These are phyloP conservation scores for Trapa incisa DNA, from an alignment of 345 rosid species.

Conservation along the genomic window DNA sequence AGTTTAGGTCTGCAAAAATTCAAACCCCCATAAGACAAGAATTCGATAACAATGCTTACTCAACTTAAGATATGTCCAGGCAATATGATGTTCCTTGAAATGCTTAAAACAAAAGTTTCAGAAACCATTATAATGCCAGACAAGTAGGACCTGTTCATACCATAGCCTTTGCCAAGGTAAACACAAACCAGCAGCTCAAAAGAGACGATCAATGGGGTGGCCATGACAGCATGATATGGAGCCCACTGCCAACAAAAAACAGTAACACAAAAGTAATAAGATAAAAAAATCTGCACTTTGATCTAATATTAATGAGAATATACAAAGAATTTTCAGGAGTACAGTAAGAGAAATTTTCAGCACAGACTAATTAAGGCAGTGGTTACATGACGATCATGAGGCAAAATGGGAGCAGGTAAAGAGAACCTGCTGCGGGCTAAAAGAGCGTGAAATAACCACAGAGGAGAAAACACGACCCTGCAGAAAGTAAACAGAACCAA, in stretches of 20 bases:
- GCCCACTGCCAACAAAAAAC: conserved; percentile 62
- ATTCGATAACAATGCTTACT: background rate
- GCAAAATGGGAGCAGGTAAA: conserved; percentile 79
- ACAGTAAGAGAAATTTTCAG: background rate
- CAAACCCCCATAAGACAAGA: background rate
- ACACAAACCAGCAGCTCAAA: conserved; percentile 75
- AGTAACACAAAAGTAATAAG: conserved; percentile 1
- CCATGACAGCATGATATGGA: conserved; percentile 64
- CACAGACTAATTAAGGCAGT: background rate
- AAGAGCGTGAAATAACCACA: conserved; percentile 76
- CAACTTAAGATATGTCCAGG: background rate
- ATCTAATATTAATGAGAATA: background rate
- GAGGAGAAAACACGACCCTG: conserved; percentile 67
- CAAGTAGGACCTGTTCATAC: conserved; percentile 19
- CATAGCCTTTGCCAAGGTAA: conserved; percentile 51
- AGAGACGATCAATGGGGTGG: conserved; percentile 71
- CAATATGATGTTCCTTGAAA: background rate
- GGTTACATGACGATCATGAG: conserved; percentile 68
- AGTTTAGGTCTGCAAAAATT: conserved; percentile 47
- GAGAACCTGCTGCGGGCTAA: conserved; percentile 86
- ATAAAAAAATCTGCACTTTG: background rate
- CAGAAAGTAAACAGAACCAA: conserved; percentile 6
- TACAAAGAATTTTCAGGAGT: background rate
- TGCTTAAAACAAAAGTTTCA: background rate
- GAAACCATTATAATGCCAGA: background rate